Base-by-base conservation (phyloP, 2,329 filamentous ascomycete genomes). In the Sclerotinia nivalis region DNA sequence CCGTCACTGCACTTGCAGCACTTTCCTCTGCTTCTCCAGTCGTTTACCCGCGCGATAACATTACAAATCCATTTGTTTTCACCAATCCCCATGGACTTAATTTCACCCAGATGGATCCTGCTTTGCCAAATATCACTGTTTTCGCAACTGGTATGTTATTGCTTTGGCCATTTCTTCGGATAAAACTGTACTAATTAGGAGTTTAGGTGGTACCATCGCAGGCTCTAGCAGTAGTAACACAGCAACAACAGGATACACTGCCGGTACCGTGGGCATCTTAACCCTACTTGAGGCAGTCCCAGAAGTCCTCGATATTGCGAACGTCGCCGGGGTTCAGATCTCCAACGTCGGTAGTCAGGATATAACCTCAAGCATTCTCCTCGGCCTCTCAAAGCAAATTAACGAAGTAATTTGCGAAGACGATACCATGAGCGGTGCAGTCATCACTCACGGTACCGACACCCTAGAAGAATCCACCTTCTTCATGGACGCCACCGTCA, bases 391-490 rank as follows among this genome's bases (percentile, higher is more conserved):
- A 8, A 80, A 83, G 34, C 78, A 80, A 68, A 83, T 88, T 66
- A 84, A 85, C 69, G 74, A 75, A 18, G 84, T 85, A 69, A 71
- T 78, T 47, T 76, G 74, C 69, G 60, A 72, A 10, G 76, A 77
- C 45, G 71, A 71, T 0, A 79, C 80, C 0, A 77, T 83, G 52
- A 74, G 77, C 13, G 87, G 84, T 49, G 85, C 84, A 9, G 85
- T 89, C 8, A 80, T 91, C 67, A 89, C 88, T 0, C 88, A 90
- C 74, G 88, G 88, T 61, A 90, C 88, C 12, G 88, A 91, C 74
- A 89, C 86, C 0, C 81, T 90, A 1, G 88, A 89, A 74, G 88
- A 90, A 77, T 85, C 85, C 0, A 85, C 87, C 12, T 89, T 89
- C 80, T 89, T 89, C 80, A 79, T 90, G 12, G 85, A 89, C 72